These are phyloP conservation scores for Crithidia fasciculata DNA, from an alignment of 208 protist species.

Conservation along the genomic window DNA sequence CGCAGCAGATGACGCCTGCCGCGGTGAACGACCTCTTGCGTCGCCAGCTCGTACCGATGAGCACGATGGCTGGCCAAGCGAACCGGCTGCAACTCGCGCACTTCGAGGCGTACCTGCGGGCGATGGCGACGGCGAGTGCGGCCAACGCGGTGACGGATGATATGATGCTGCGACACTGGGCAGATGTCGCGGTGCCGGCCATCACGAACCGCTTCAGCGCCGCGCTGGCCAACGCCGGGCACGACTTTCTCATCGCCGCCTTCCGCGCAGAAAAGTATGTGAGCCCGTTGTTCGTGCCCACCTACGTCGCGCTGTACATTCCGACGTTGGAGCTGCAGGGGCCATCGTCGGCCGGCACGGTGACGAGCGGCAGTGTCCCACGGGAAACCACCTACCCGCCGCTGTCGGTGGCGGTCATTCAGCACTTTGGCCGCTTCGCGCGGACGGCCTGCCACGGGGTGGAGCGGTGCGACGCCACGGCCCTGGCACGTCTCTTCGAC, in stretches of 20 bases:
- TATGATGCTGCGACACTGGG: constrained; percentile 71
- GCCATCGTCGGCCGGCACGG: neutral
- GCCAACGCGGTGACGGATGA: constrained; percentile 63
- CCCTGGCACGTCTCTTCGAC: constrained; percentile 44
- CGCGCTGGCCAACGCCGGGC: constrained; percentile 51
- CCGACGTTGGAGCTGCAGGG: constrained; percentile 30
- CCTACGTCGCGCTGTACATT: constrained; percentile 70
- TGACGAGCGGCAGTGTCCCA: neutral
- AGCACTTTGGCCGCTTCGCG: constrained; percentile 69
- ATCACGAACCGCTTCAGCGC: constrained; percentile 53
- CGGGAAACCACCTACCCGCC: constrained; percentile 42
- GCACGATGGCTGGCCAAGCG: constrained; percentile 8
- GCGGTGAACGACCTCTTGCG: constrained; percentile 36
- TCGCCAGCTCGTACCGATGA: constrained; percentile 33
- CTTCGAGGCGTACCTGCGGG: constrained; percentile 72
- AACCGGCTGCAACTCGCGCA: constrained; percentile 63
- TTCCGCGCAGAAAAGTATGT: constrained; percentile 66
- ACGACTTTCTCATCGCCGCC: constrained; percentile 72
- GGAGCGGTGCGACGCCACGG: constrained; percentile 59
- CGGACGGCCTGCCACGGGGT: constrained; percentile 60
- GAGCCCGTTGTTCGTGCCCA: constrained; percentile 75
- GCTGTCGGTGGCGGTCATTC: constrained; percentile 52
- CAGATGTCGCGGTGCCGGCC: constrained; percentile 46
- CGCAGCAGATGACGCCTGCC: constrained; percentile 41
- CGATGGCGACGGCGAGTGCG: constrained; percentile 59